Base-by-base conservation (phyloP, 2,329 filamentous ascomycete genomes). In the Fusarium tjaetaba region DNA sequence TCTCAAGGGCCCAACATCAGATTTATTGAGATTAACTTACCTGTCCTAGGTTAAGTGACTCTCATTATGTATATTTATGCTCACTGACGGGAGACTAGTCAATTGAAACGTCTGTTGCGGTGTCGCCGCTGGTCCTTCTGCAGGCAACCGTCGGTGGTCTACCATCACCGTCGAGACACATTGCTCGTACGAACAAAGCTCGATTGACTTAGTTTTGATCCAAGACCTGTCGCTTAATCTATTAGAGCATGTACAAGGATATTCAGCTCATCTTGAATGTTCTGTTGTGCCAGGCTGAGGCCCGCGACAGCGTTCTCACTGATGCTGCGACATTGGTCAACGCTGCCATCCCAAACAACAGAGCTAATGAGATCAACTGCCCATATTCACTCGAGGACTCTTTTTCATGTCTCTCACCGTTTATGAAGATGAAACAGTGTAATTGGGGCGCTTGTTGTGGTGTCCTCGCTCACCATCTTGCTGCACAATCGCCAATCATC, bases 41-140 rank as follows among this genome's bases (percentile, higher is more conserved):
- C 5, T 20, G 36, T 5, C 36, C 5, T 2, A 2, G 11, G 18
- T 38, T 7, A 6, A 38, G 4, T 6, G 18, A 38, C 18, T 38
- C 1, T 11, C 20, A 11, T 3, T 53, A 18, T 10, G 9, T 7
- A 22, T 11, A 0, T 16, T 2, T 3, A 0, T 22, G 18, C 32
- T 26, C n/a, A 11, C 7, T 28, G 18, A n/a, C 4, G 0, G 9
- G 11, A 13, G 2, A 28, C 9, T 7, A n/a, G 14, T 18, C 9
- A 9, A n/a, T 28, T 28, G 5, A 13, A 28, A 4, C 24, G 24
- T 13, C 24, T 13, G 24, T 28, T 39, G 5, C 15, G 24, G 11
- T 28, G 24, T 18, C 7, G 14, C 7, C 10, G 24, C 24, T 53
- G 10, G 14, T 53, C 18, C 7, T 4, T 18, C 10, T 14, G 5